Evolutionary conservation across 75 land plant genomes (phyloP), one percentile per base, ranked within the genome.

Genomic region (Isoetes taiwanensis): DNA sequence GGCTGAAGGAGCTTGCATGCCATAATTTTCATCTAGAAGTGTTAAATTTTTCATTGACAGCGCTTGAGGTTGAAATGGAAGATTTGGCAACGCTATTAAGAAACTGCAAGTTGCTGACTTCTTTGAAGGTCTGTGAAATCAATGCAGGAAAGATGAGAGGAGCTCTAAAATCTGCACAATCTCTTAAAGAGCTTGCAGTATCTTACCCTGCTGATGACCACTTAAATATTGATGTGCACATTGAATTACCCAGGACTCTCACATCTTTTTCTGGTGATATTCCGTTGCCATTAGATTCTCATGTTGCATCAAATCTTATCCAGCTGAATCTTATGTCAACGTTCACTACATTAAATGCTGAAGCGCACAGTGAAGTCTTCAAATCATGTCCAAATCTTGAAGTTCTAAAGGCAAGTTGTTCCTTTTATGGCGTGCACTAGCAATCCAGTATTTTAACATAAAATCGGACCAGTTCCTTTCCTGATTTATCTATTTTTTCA

Each of bases 1-100:
- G 99, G 99, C 67, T 93, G 2, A 95, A 81, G 58, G 84, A 72
- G 32, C 84, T 93, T 34, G 94, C 86, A 12, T 28, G 65, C 28
- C 58, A 71, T 59, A 79, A 78, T 53, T 64, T 78, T 30, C 64
- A 63, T 41, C 68, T 93, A 30, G 90, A 84, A 60, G 65, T 63
- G 9, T 54, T 93, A 46, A 82, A 80, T 54, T 83, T 93, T 55
- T 71, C 80, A 32, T 68, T 79, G 77, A 80, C 85, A 32, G 78
- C 75, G 11, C 65, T 93, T 27, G 59, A 58, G 52, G 58, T 80
- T 30, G 30, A 32, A 11, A 32, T 68, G 2, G 37, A 30, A 35
- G 96, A 93, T 48, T 74, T 93, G 46, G 77, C 70, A 41, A 58
- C 74, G 10, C 43, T 93, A 12, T 79, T 88, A 12, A 75, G 50